Evolutionary conservation across 2,329 filamentous ascomycete species (phyloP), one percentile per base, ranked within the genome.

Genomic region (Hansfordia pulvinata): DNA sequence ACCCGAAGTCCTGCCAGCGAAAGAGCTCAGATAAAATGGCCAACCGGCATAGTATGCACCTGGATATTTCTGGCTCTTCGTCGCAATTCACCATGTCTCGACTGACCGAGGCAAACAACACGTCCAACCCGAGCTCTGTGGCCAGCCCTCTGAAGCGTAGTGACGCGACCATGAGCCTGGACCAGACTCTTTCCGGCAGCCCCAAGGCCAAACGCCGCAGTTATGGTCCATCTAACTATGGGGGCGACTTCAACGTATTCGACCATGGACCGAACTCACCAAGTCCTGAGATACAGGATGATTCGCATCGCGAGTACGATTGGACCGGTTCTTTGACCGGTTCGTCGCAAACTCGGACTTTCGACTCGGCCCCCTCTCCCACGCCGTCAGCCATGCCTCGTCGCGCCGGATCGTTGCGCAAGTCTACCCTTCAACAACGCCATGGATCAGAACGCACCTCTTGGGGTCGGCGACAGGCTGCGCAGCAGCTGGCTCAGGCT

Each of bases 151-250:
- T 96, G 40, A 94, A 96, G 64, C 76, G 90, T 41, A 88, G 79
- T 45, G 88, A 96, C 56, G 78, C 81, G 22, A 77, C 78, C 27
- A 88, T 93, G 80, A 84, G 83, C 43, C 58, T 92, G 25, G 86
- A 93, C 42, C 78, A 82, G 36, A 64, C 74, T 16, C 77, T 68
- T 40, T 63, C 80, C 30, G 81, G 81, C 39, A 94, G 82, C 44
- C 88, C 90, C 1, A 81, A 88, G 32, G 82, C 86, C 24, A 94
- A 94, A 60, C 71, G 90, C 37, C 74, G 90, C 43, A 94, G 86
- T 53, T 83, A 93, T 48, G 78, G 78, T 26, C 68, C 75, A 22
- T 62, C 76, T n/a, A 69, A 57, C 38, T 60, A 76, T 35, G 63
- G 64, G 23, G 50, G 59, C 15, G 65, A 66, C 38, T 79, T 83